A percentile compares a stretch with the other conserved stretches of the same genome.
phyloP scores from a whole-genome alignment of 2,329 filamentous ascomycete species.

The Colletotrichum sojae region DNA sequence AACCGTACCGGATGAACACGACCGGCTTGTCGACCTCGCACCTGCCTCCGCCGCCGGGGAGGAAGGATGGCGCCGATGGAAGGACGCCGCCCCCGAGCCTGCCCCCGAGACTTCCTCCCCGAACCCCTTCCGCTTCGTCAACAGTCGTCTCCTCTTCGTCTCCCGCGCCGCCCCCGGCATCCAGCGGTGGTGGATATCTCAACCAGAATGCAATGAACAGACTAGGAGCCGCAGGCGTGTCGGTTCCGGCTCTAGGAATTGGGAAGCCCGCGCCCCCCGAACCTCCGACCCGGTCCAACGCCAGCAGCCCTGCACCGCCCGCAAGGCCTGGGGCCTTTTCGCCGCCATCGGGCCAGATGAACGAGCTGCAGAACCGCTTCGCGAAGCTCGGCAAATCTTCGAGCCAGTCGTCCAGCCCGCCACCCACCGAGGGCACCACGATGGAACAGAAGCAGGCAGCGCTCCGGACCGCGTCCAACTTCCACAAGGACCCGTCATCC shows the following conservation, averaged over 20 bases:
- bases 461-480: conserved; percentile 70
- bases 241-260: conserved; percentile 84
- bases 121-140: conserved; percentile 53
- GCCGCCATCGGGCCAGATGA: conserved; percentile 62
- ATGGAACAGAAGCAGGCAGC: conserved; percentile 77
- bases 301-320: conserved; percentile 48
- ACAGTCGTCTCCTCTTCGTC: conserved; percentile 41
- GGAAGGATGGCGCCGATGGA: conserved; percentile 59
- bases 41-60: conserved; percentile 79
- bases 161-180: conserved; percentile 61
- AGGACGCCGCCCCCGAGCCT: conserved; percentile 69
- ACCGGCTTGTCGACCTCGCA: conserved; percentile 78
- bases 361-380: conserved; percentile 79
- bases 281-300: conserved; percentile 44
- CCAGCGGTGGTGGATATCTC: conserved; percentile 50
- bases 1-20: conserved; percentile 78
- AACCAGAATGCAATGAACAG: conserved; percentile 74
- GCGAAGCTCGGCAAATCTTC: conserved; percentile 62
- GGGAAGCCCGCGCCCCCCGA: conserved; percentile 54
- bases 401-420: conserved; percentile 44
- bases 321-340: conserved; percentile 43
- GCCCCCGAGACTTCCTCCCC: conserved; percentile 76
- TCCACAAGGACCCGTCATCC: conserved; percentile 73
- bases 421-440: conserved; percentile 67
- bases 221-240: conserved; percentile 81